phyloP scores from a whole-genome alignment of 768 basidiomycete genomes.

The Amanita inopinata region DNA sequence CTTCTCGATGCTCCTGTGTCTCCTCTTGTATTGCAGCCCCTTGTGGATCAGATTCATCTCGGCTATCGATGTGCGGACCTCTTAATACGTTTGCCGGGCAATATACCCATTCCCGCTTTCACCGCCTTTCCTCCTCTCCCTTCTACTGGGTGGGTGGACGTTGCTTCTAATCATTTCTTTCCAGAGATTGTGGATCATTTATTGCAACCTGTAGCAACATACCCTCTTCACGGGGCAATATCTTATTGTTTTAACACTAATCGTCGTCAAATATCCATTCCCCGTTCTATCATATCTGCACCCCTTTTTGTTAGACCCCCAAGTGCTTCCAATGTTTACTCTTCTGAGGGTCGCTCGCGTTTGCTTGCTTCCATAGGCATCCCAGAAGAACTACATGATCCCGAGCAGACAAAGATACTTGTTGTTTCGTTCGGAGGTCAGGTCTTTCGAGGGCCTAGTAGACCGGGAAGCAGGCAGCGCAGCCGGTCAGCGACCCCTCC shows the following conservation, averaged over 20 bases:
- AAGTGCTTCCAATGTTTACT: conserved; percentile 34
- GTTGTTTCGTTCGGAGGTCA: conserved; percentile 80
- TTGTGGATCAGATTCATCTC: conserved; percentile 51
- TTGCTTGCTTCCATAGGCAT: conserved; percentile 54
- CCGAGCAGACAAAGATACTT: conserved; percentile 44
- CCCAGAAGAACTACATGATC: conserved; percentile 39
- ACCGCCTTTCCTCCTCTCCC: conserved; percentile 41
- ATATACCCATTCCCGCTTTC: conserved; percentile 74
- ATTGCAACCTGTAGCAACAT: conserved; percentile 18
- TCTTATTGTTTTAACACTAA: conserved; percentile 22
- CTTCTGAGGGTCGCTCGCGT: conserved; percentile 36
- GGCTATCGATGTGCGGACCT: conserved; percentile 69
- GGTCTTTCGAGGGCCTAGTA: conserved; percentile 48
- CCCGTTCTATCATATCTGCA: conserved; percentile 35
- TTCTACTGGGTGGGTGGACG: conserved; percentile 54
- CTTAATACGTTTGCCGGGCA: conserved; percentile 59
- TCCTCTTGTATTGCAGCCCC: conserved; percentile 36
- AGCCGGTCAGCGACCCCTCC: conserved; percentile 21
- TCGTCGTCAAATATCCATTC: conserved; percentile 11
- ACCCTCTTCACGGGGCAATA: conserved; percentile 31
- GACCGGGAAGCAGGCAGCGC: conserved; percentile 25
- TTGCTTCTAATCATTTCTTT: conserved; percentile 32
- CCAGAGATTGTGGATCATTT: conserved; percentile 36
- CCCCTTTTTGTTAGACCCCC: conserved; percentile 68
- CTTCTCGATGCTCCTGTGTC: conserved; percentile 49